phyloP scores from a whole-genome alignment of 108 stramenopile genomes.

The Nannochloropsis gaditana region DNA sequence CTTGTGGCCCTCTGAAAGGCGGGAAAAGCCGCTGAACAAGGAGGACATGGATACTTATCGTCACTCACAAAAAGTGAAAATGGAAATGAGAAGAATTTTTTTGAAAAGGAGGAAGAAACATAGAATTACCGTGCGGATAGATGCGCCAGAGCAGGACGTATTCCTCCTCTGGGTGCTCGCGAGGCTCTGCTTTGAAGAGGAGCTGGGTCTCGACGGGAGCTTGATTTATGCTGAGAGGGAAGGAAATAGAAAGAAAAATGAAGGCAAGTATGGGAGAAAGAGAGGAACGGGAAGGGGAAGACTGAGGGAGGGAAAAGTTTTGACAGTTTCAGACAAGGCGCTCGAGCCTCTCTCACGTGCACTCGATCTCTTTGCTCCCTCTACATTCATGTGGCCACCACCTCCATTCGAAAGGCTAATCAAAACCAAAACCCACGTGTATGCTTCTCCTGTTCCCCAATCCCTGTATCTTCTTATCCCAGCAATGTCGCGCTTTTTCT shows the following conservation, averaged over 20 bases:
- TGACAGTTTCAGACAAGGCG: too few relatives aligned
- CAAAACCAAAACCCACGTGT: too few relatives aligned
- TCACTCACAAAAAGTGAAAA: neutral
- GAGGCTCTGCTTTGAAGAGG: neutral
- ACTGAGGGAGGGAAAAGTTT: neutral
- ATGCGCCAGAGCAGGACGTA: conserved; percentile 13
- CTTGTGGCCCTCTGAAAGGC: neutral
- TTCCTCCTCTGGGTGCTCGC: neutral
- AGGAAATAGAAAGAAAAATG: neutral
- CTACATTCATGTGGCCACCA: too few relatives aligned
- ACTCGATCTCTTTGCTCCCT: too few relatives aligned
- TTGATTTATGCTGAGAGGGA: neutral
- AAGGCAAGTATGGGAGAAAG: neutral
- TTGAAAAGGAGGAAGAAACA: neutral
- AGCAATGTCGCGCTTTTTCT: too few relatives aligned
- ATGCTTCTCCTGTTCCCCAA: too few relatives aligned
- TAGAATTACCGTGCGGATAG: neutral
- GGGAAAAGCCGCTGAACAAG: neutral
- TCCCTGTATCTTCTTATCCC: too few relatives aligned
- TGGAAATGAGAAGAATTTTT: neutral
- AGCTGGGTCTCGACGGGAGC: neutral
- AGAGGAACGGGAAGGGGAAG: neutral
- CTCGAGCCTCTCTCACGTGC: too few relatives aligned
- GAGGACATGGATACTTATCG: neutral
- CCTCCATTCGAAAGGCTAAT: too few relatives aligned